Evolutionary conservation across 768 basidiomycete species (phyloP), one percentile per base, ranked within the genome.

Genomic region (Termitomyces sp.): DNA sequence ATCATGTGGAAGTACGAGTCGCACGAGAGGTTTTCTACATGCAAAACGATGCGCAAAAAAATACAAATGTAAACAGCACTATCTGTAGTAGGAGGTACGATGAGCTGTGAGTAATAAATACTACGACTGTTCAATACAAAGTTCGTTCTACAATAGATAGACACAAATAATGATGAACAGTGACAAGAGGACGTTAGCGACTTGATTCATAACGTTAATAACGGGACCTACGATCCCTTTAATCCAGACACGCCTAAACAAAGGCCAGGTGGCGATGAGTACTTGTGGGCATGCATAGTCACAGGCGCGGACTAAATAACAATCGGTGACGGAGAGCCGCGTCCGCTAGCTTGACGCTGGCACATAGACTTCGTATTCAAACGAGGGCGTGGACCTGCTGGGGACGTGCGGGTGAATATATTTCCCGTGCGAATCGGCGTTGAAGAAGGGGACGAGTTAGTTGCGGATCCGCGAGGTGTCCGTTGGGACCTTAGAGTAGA

Each of bases 301-400:
- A 31, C 33, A 13, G 58, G 53, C 3, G 55, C 65, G 22, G 62
- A 53, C 22, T 60, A 58, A 47, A 61, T 60, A 6, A 52, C 56
- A 41, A 63, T 47, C 31, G 54, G 59, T 3, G 56, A 55, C 13
- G 63, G 59, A 12, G 55, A 61, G 27, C 31, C 44, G 30, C 55
- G 41, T 41, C 59, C 54, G 33, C 57, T 50, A 27, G 39, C 33
- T 16, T 44, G 59, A 31, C 44, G 57, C 31, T 41, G 49, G 44
- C 39, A 22, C 11, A 39, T 50, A 27, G 56, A 47, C 39, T 50
- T 33, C 3, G 56, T 45, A 37, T 46, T 63, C 24, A 70, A 64
- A 36, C 59, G 57, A 22, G 65, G 65, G 16, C 65, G 54, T 44
- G 63, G 65, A 13, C 63, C 65, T 39, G 56, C 57, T 1, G 63